Base-by-base conservation (phyloP, 2,329 filamentous ascomycete species). In the Cadophora sp. region DNA sequence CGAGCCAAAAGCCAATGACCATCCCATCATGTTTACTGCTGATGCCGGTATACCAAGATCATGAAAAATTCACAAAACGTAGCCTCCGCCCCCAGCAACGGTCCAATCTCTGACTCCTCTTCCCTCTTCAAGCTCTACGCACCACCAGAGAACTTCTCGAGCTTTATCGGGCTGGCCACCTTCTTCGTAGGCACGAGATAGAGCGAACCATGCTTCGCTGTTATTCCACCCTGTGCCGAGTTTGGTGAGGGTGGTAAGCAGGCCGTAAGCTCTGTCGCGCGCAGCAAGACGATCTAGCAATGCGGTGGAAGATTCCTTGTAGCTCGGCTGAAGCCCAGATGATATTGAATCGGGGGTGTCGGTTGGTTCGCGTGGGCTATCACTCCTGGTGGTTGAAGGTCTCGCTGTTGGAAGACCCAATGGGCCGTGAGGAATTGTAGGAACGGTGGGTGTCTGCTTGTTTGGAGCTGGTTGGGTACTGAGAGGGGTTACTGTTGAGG, bases 111-210 rank as follows among this genome's bases (percentile, higher is more conserved):
- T 87, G 58, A 97, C 86, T 0, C 91, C 93, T 71, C 87, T 88
- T 8, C 88, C 89, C 77, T 99, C 95, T 77, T 98, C 96, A 36
- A 99, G 83, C 79, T 97, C 94, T 14, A 99, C 92, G 74, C 94
- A 97, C 94, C 95, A 98, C 96, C 96, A 98, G 7, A 98, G 84
- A 55, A 94, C 93, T 73, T 96, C 91, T 81, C 94, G 96, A 16
- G 96, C 91, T 82, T 95, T 97, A 45, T 96, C 92, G 1, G 88
- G 80, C 81, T 97, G 92, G 0, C 91, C 92, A 66, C 92, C 92
- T 76, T 94, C 88, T 79, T 99, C 96, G 75, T 97, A 92, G 11
- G 93, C 94, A 70, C 93, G 85, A 0, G 94, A 92, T 41, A 99
- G 85, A 4, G 91, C 87, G 75, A 93, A 95, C 96, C 96, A 99